phyloP scores from a whole-genome alignment of 2,329 filamentous ascomycete genomes.

The Clarireedia hainanense region DNA sequence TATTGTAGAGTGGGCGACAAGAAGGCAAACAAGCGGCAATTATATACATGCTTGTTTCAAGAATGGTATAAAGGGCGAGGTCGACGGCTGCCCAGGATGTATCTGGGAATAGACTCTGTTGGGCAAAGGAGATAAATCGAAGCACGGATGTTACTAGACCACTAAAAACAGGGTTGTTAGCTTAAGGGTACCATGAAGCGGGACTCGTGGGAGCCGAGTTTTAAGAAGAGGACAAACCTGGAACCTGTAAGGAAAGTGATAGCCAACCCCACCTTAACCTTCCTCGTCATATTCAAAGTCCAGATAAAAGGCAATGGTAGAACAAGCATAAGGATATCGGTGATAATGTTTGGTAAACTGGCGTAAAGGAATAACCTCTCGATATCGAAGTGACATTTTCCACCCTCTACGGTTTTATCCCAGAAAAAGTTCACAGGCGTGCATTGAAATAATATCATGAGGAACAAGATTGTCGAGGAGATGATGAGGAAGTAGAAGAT shows the following conservation, averaged over 20 bases:
- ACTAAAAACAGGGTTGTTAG: background rate
- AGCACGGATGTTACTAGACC: conserved; percentile 9
- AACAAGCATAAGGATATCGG: conserved; percentile 32
- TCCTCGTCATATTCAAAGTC: conserved; percentile 24
- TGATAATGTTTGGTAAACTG: conserved; percentile 35
- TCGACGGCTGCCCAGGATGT: conserved; percentile 5
- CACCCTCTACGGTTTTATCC: conserved; percentile 12
- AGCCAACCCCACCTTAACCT: conserved; percentile 3
- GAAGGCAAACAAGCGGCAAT: conserved; percentile 10
- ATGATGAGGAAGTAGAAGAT: conserved; percentile 6
- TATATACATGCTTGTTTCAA: conserved; percentile 11
- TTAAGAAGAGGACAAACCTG: conserved; percentile 1
- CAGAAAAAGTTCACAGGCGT: conserved; percentile 13
- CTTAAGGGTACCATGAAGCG: background rate
- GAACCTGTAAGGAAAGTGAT: conserved; percentile 6
- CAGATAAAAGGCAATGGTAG: conserved; percentile 29
- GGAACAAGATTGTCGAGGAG: conserved; percentile 1
- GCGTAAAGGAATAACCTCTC: conserved; percentile 36
- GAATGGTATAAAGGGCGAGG: conserved; percentile 2
- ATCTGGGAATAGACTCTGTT: conserved; percentile 2
- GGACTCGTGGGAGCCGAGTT: background rate
- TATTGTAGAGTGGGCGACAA: conserved; percentile 6
- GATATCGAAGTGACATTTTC: conserved; percentile 9
- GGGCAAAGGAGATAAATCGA: conserved; percentile 5
- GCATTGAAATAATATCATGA: conserved; percentile 14